Evolutionary conservation across 441 rosid species (phyloP), one percentile per base, ranked within the genome.

Genomic region (Rhodomyrtus psidioides): DNA sequence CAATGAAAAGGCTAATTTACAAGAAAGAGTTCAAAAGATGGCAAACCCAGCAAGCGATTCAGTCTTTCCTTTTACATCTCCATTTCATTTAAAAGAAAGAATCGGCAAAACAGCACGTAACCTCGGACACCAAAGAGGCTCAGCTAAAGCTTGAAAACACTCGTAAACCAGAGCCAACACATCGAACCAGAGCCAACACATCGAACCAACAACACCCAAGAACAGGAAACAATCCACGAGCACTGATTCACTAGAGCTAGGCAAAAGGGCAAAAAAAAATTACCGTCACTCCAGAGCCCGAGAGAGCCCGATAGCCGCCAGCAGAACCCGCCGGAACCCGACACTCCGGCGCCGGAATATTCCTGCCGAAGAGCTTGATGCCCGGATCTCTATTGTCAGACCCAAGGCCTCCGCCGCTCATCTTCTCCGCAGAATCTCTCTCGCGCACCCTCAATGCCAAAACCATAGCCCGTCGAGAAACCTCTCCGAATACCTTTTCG

Each of bases 281-380:
- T 58, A 86, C 84, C 81, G 58, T 53, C 53, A 81, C 58, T 49
- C 19, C 59, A 44, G 84, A 82, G 27, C 0, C 14, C 58, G 84
- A 58, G 51, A 55, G 46, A 65, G 42, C n/a, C 54, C 58, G 19
- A 4, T 30, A 44, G 15, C 65, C 90, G 87, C 60, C 27, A 10
- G 42, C 76, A 39, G 84, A 81, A n/a, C 60, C 75, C 65, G 88
- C 88, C 88, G 89, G 94, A 90, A 91, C 87, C 90, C 79, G 92
- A 49, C 87, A 15, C 44, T 92, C 92, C 17, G 93, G 92, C 21
- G 90, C 88, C 85, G 92, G 92, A 90, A 94, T 94, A 86, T 92
- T 91, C 60, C 93, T 90, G 82, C 96, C 96, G 89, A 94, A 94
- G 87, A 94, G 95, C 93, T 90, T 94, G 89, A 94, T 88, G 81